Evolutionary conservation across 208 protist genomes (phyloP).

Genomic region (Acanthamoeba quina): DNA sequence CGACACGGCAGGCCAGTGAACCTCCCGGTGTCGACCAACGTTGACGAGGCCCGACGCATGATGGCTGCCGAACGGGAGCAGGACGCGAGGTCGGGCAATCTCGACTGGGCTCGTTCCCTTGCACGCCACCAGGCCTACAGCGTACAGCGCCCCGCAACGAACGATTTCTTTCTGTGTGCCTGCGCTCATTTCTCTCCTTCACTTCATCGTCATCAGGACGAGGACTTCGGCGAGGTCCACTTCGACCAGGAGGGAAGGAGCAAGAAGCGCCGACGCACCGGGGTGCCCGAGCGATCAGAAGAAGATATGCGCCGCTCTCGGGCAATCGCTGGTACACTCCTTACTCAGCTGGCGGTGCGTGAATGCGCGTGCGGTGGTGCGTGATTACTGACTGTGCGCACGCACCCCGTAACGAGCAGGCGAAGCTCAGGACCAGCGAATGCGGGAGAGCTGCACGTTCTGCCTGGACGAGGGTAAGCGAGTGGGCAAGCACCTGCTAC

Average conservation of each 20-base stretch:
- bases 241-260: not conserved
- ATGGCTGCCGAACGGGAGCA: not conserved
- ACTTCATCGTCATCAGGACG: not conserved
- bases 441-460: constrained; percentile 63
- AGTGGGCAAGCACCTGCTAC: constrained; percentile 67
- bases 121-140: not conserved
- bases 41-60: not conserved
- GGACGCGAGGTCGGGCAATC: not conserved
- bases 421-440: not conserved
- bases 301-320: not conserved
- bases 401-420: not conserved
- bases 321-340: not conserved
- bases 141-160: not conserved
- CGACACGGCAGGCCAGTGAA: not conserved
- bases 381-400: not conserved
- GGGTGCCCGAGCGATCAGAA: not conserved
- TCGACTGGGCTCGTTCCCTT: not conserved
- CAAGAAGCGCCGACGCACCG: not conserved
- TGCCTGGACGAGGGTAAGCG: constrained; percentile 62
- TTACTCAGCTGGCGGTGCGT: not conserved
- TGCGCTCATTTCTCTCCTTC: not conserved
- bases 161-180: not conserved
- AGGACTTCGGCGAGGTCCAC: not conserved
- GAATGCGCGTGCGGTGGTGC: no score
- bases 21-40: not conserved